A percentile compares a stretch with the other conserved stretches of the same genome.
phyloP scores from a whole-genome alignment of 164 flowering plant species.

The Litsea cubeba region DNA sequence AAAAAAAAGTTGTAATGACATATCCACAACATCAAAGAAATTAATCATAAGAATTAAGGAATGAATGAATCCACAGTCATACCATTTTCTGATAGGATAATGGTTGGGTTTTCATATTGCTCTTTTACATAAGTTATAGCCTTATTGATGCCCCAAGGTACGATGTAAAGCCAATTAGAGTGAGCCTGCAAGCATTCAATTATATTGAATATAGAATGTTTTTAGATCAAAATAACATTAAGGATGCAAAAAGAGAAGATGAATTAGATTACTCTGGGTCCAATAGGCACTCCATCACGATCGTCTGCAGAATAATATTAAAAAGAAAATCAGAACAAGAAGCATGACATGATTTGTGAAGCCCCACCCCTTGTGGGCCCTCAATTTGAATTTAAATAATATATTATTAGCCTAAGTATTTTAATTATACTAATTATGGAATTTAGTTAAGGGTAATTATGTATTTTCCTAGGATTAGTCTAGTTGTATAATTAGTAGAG shows the following conservation, averaged over 20 bases:
- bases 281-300: constrained; percentile 19
- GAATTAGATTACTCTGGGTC: constrained; percentile 16
- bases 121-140: constrained; percentile 26
- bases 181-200: constrained; percentile 18
- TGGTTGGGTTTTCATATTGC: constrained; percentile 18
- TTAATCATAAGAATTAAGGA: too few species aligned
- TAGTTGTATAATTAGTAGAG: too few species aligned
- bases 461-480: too few species aligned
- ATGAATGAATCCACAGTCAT: background rate
- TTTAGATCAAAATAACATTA: background rate
- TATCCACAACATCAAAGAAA: too few species aligned
- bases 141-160: constrained; percentile 26
- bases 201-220: background rate
- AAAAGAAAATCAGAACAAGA: background rate
- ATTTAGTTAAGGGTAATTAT: too few species aligned
- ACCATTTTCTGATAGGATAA: constrained; percentile 27
- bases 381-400: too few species aligned
- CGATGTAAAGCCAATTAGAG: constrained; percentile 25
- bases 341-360: too few species aligned
- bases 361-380: too few species aligned
- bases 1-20: background rate
- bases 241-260: background rate
- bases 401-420: too few species aligned
- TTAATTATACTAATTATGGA: too few species aligned
- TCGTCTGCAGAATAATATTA: constrained; percentile 9